A percentile compares a stretch with the other conserved stretches of the same genome.
Conservation (phyloP, 2,329 filamentous ascomycete genomes). For the Xylaria sp. region DNA sequence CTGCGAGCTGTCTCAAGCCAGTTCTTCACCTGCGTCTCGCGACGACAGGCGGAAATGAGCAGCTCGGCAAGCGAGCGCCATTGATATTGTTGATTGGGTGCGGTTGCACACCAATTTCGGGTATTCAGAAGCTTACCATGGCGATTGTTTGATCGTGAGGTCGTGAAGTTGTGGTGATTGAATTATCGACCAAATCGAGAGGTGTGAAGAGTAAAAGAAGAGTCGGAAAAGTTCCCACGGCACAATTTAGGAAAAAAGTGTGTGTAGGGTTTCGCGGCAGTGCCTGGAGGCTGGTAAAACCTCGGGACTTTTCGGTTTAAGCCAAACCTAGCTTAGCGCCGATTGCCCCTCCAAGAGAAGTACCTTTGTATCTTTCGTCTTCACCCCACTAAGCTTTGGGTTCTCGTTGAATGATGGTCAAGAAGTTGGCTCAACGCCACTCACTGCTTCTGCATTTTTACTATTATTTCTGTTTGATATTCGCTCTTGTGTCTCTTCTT, state of each 20-base stretch:
- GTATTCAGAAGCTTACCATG: slow-evolving; percentile 61
- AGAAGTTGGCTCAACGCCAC: slow-evolving; percentile 5
- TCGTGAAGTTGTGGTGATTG: slow-evolving; percentile 47
- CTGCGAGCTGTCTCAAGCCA: slow-evolving; percentile 62
- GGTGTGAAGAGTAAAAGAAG: slow-evolving; percentile 37
- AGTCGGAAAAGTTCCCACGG: slow-evolving; percentile 33
- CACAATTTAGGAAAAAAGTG: slow-evolving; percentile 31
- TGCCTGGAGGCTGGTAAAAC: slow-evolving; percentile 23
- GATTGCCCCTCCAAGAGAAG: slow-evolving; percentile 21
- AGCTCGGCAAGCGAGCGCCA: slow-evolving; percentile 40
- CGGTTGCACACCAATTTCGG: slow-evolving; percentile 38
- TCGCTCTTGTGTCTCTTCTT: not conserved
- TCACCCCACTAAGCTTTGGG: slow-evolving; percentile 24
- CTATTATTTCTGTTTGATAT: not conserved
- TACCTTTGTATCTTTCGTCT: slow-evolving; percentile 10
- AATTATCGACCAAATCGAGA: slow-evolving; percentile 42
- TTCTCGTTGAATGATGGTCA: slow-evolving; percentile 3
- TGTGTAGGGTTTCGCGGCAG: slow-evolving; percentile 33
- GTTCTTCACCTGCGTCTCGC: slow-evolving; percentile 58
- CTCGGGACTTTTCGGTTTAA: slow-evolving; percentile 23
- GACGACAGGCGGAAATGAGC: slow-evolving; percentile 46
- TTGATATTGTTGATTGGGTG: slow-evolving; percentile 35
- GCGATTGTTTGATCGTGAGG: slow-evolving; percentile 54
- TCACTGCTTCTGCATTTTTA: not conserved
- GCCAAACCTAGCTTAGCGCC: slow-evolving; percentile 6